A percentile compares a stretch with the other conserved stretches of the same genome.
Evolutionary conservation across 495 filamentous ascomycete species (phyloP).

Genomic region (Cryomyces minteri): DNA sequence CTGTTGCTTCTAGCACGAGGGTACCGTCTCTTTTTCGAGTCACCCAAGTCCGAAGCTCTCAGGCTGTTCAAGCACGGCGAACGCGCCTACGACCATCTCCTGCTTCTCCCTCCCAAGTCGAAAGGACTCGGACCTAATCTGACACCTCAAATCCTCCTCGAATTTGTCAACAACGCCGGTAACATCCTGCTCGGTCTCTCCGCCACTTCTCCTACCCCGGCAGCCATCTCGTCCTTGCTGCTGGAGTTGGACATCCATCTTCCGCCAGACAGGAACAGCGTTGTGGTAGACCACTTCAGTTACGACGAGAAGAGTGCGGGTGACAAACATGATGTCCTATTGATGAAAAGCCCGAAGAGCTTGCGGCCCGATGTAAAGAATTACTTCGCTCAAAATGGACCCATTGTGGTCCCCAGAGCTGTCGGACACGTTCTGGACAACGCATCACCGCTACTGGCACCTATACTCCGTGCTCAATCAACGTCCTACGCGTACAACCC

Average conservation of each 20-base stretch:
- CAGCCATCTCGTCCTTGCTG: slow-evolving; percentile 65
- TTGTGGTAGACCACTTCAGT: slow-evolving; percentile 90
- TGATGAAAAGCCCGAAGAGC: slow-evolving; percentile 44
- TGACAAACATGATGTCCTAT: slow-evolving; percentile 77
- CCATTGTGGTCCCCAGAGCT: slow-evolving; percentile 64
- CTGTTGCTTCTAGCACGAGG: slow-evolving; percentile 43
- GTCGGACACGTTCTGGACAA: slow-evolving; percentile 68
- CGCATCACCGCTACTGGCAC: slow-evolving; percentile 50
- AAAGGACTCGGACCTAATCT: slow-evolving; percentile 84
- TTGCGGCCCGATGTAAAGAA: slow-evolving; percentile 53
- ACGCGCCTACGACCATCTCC: slow-evolving; percentile 72
- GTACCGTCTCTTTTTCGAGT: slow-evolving; percentile 61
- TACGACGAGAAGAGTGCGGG: slow-evolving; percentile 58
- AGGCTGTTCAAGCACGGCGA: slow-evolving; percentile 76
- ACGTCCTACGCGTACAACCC: slow-evolving; percentile 91
- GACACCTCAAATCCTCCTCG: slow-evolving; percentile 68
- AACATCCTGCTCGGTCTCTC: slow-evolving; percentile 87
- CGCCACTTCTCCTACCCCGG: slow-evolving; percentile 50
- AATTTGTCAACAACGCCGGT: slow-evolving; percentile 80
- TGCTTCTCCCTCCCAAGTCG: slow-evolving; percentile 71
- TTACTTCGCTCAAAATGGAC: slow-evolving; percentile 52
- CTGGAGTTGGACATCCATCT: slow-evolving; percentile 83
- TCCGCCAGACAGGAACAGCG: slow-evolving; percentile 60
- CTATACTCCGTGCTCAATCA: slow-evolving; percentile 59
- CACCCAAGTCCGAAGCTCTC: slow-evolving; percentile 69